Percentiles rank a stretch among this genome's conserved stretches.
Evolutionary conservation across 768 basidiomycete genomes (phyloP).

Genomic region (Suillus lakei): DNA sequence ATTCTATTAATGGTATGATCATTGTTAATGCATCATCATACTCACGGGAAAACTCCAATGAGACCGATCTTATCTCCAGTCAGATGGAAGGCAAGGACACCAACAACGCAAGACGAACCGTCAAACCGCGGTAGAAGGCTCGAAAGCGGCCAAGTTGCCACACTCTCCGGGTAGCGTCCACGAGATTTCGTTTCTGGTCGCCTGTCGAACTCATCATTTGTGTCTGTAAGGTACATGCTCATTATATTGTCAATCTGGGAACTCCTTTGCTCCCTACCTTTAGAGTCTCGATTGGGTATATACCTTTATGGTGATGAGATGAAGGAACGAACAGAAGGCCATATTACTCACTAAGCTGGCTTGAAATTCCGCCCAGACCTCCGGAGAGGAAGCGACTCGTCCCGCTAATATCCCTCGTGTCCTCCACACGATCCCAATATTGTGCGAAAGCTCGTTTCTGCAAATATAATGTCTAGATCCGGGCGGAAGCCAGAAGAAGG

Average conservation of each 20-base stretch:
- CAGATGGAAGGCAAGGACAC: slow-evolving; percentile 17
- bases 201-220: slow-evolving; percentile 95
- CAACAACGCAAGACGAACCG: slow-evolving; percentile 57
- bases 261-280: slow-evolving; percentile 56
- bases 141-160: slow-evolving; percentile 80
- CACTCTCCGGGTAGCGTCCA: slow-evolving; percentile 68
- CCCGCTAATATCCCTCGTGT: slow-evolving; percentile 87
- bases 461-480: slow-evolving; percentile 20
- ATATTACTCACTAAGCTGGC: slow-evolving; percentile 77
- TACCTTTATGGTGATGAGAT: slow-evolving; percentile 56
- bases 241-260: background rate
- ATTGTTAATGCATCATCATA: slow-evolving; percentile 11
- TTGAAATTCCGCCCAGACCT: slow-evolving; percentile 93
- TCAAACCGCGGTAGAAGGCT: slow-evolving; percentile 90
- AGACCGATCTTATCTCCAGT: slow-evolving; percentile 75
- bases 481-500: slow-evolving; percentile 21
- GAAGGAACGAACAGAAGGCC: slow-evolving; percentile 6
- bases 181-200: slow-evolving; percentile 57
- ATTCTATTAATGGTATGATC: slow-evolving; percentile 10
- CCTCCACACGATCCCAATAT: slow-evolving; percentile 90
- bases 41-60: slow-evolving; percentile 94
- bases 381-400: slow-evolving; percentile 93
- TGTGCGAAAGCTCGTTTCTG: slow-evolving; percentile 95
- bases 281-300: slow-evolving; percentile 95
- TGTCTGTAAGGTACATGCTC: slow-evolving; percentile 50